Evolutionary conservation across 192 early-diverging fungal species (phyloP), one percentile per base, ranked within the genome.

Genomic region (Globomyces pollinis-pini): DNA sequence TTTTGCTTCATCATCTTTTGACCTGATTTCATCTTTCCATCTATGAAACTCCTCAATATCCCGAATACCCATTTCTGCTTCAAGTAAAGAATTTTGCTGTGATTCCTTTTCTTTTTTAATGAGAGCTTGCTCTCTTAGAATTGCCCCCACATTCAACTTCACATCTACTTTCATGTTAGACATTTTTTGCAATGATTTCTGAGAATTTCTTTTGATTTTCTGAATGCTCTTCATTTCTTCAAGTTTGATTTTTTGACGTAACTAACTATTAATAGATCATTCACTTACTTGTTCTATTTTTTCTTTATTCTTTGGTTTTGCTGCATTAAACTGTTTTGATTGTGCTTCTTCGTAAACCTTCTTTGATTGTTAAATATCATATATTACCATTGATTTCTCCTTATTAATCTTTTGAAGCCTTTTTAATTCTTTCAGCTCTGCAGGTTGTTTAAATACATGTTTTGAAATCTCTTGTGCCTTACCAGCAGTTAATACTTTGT

Each of bases 111-210:
- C 38, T 47, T 57, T 57, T 24, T 67, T 36, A 23, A 81, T 65
- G 18, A 81, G 45, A 13, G 73, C 69, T 36, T 75, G 72, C 59
- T 81, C 79, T 0, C 79, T 52, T 31, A 81, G 47, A 52, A 81
- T 76, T 28, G 79, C 58, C 1, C 75, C 69, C 4, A 69, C 64
- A 18, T 72, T 81, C 18, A 63, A 69, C 53, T 81, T 81, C n/a
- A 80, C 65, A n/a, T n/a, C n/a, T n/a, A n/a, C n/a, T n/a, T n/a
- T n/a, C n/a, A n/a, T 11, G 62, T 45, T 13, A 75, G 51, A 15
- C n/a, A 50, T 0, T 53, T 20, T 1, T 69, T 50, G 26, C n/a
- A n/a, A 50, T 65, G 63, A 59, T 6, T 67, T 45, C 28, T 3
- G 38, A 7, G 0, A 61, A 1, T 0, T 2, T 26, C 15, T 8